A percentile compares a stretch with the other conserved stretches of the same genome.
Evolutionary conservation across 2,329 filamentous ascomycete species (phyloP).

Genomic region (Colletotrichum chrysophilum): DNA sequence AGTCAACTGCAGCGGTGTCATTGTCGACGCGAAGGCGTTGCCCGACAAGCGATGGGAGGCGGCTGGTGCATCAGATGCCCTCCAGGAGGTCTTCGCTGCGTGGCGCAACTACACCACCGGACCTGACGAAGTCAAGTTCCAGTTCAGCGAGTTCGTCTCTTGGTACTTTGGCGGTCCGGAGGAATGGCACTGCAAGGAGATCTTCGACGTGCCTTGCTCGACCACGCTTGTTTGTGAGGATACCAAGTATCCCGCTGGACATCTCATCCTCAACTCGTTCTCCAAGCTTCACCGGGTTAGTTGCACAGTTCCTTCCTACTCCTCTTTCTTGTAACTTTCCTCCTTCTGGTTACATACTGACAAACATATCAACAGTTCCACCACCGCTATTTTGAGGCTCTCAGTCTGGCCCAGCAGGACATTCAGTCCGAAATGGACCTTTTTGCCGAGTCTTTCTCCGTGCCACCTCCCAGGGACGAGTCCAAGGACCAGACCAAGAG

Average conservation of each 20-base stretch:
- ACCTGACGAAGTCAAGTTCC: neutral
- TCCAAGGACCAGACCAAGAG: neutral
- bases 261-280: slow-evolving; percentile 3
- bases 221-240: neutral
- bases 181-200: neutral
- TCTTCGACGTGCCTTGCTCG: slow-evolving; percentile 4
- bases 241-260: neutral
- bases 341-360: fast-evolving
- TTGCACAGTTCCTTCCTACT: neutral
- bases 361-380: neutral
- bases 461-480: neutral
- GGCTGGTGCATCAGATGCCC: neutral
- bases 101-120: neutral
- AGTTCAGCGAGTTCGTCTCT: slow-evolving; percentile 2
- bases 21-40: neutral
- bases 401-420: neutral
- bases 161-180: slow-evolving; percentile 1
- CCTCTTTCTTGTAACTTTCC: neutral
- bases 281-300: slow-evolving; percentile 6
- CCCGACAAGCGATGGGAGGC: slow-evolving; percentile 2
- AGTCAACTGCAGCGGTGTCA: neutral
- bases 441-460: neutral
- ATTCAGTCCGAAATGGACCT: neutral
- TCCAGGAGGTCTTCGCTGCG: neutral
- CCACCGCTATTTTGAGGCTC: neutral